Percentiles rank a stretch among this genome's conserved stretches.
phyloP scores from a whole-genome alignment of 768 basidiomycete species.

The Tremella fuciformis region DNA sequence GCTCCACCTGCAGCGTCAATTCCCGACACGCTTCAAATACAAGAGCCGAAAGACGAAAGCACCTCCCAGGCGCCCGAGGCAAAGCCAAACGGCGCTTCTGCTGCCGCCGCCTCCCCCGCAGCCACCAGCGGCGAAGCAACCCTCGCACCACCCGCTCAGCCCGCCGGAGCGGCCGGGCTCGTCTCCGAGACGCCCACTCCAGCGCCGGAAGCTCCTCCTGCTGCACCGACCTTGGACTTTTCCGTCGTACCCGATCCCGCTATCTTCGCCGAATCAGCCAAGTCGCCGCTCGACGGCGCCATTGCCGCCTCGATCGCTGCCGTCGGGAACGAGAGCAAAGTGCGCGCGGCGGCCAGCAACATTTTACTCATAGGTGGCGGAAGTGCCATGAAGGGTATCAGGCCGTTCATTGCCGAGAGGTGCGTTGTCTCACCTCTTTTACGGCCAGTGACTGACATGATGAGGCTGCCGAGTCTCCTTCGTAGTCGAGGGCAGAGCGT shows the following conservation, averaged over 20 bases:
- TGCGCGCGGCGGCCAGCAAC: constrained; percentile 27
- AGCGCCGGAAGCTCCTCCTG: neutral
- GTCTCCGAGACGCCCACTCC: neutral
- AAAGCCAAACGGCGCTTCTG: neutral
- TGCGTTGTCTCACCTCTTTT: constrained; percentile 20
- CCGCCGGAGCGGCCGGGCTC: neutral
- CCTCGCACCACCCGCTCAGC: neutral
- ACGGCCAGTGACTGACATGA: neutral
- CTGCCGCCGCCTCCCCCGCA: neutral
- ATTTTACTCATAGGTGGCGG: constrained; percentile 44
- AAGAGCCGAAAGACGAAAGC: too few species aligned
- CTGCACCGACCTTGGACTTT: neutral
- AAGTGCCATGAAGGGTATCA: constrained; percentile 37
- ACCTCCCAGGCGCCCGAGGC: neutral
- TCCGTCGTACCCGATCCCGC: constrained; percentile 1
- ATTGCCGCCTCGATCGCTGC: constrained; percentile 36
- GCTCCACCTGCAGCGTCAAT: constrained; percentile 14
- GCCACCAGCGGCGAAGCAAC: constrained; percentile 10
- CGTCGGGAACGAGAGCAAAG: constrained; percentile 40
- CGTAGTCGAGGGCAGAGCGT: constrained; percentile 33
- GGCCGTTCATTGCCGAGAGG: constrained; percentile 37
- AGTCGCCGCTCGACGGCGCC: constrained; percentile 40
- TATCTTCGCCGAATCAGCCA: constrained; percentile 35
- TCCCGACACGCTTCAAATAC: neutral
- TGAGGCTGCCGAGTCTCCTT: constrained; percentile 37